These are phyloP conservation scores for Botrytis cinerea DNA, from an alignment of 2,329 filamentous ascomycete species.

Conservation along the genomic window DNA sequence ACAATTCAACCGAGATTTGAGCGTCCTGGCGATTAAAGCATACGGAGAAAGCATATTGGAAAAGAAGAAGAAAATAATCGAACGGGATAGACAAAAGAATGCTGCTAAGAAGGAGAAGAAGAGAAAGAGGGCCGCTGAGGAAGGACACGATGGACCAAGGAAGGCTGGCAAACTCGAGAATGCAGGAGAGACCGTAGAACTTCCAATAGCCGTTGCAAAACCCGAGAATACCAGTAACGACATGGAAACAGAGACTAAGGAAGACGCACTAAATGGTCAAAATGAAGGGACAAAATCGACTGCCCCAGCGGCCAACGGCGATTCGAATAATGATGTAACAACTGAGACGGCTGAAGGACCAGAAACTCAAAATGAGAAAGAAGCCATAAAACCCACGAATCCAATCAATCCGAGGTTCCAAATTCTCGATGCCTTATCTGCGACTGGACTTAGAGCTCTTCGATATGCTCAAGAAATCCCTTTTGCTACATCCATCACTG, in stretches of 20 bases:
- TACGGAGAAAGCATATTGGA: slow-evolving; percentile 72
- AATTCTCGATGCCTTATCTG: slow-evolving; percentile 94
- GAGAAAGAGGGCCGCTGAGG: slow-evolving; percentile 46
- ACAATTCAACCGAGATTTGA: slow-evolving; percentile 96
- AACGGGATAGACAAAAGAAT: slow-evolving; percentile 44
- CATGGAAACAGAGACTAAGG: neutral
- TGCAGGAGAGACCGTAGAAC: neutral
- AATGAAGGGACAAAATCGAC: neutral
- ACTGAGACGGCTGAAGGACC: neutral
- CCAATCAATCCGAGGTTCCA: slow-evolving; percentile 55
- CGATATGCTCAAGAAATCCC: slow-evolving; percentile 92
- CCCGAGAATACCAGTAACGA: neutral
- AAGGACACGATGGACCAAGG: slow-evolving; percentile 39
- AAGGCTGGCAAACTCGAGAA: slow-evolving; percentile 42
- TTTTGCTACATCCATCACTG: slow-evolving; percentile 76
- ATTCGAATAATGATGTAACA: neutral
- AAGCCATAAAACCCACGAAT: slow-evolving; percentile 22
- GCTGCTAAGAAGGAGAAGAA: slow-evolving; percentile 49
- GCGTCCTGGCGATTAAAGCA: slow-evolving; percentile 85
- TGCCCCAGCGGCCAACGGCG: neutral
- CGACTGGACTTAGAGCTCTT: slow-evolving; percentile 85
- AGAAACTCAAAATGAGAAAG: neutral
- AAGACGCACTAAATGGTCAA: neutral
- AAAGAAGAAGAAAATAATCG: slow-evolving; percentile 48
- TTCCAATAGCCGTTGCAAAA: neutral